phyloP scores from a whole-genome alignment of 106 monocot species.

The Allium fistulosum region DNA sequence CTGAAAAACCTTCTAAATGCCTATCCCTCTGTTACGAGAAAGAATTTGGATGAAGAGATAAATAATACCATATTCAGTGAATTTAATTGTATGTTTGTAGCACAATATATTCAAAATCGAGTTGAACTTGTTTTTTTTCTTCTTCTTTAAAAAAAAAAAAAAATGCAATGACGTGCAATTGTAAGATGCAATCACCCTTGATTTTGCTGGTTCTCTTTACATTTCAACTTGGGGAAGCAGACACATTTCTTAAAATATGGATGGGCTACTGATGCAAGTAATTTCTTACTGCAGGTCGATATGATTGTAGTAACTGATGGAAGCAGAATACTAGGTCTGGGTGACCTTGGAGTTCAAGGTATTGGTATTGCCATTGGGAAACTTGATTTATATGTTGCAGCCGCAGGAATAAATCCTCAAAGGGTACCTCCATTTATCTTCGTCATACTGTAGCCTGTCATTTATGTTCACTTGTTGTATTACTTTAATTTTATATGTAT shows the following conservation, averaged over 20 bases:
- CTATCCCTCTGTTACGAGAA: too few species aligned
- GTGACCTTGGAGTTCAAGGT: conserved; percentile 98
- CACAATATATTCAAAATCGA: too few species aligned
- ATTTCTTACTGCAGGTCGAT: conserved; percentile 61
- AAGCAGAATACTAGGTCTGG: conserved; percentile 96
- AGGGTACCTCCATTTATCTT: conserved; percentile 34
- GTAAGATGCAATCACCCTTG: too few species aligned
- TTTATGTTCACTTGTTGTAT: not conserved
- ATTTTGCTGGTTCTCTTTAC: conserved; percentile 2
- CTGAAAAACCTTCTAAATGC: too few species aligned
- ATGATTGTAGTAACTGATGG: conserved; percentile 99
- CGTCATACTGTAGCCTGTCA: not conserved
- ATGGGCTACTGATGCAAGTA: conserved; percentile 1
- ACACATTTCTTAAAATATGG: not conserved
- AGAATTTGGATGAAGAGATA: too few species aligned
- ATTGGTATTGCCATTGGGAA: conserved; percentile 98
- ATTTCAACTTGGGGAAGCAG: not conserved
- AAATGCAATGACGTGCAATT: too few species aligned
- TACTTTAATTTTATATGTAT: too few species aligned
- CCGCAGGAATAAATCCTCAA: conserved; percentile 99
- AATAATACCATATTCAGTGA: too few species aligned
- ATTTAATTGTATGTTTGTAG: too few species aligned
- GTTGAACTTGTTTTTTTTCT: too few species aligned
- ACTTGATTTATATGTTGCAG: conserved; percentile 96
- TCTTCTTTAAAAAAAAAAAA: too few species aligned